Evolutionary conservation across 2,329 filamentous ascomycete species (phyloP).

Genomic region (Neofusicoccum sp.): DNA sequence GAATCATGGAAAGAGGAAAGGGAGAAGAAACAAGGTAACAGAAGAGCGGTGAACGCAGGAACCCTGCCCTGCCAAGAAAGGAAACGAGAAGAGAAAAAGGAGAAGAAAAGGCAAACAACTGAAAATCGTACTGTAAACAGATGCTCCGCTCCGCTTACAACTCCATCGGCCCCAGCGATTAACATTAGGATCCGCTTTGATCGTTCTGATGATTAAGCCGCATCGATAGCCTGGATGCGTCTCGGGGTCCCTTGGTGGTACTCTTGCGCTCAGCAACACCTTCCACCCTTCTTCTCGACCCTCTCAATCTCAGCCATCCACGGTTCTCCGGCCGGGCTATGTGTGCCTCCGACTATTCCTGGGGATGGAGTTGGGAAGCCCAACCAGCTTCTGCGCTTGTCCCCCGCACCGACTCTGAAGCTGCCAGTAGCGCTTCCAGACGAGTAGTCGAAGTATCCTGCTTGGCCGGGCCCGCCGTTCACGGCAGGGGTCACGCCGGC

Average conservation of each 20-base stretch:
- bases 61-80: constrained; percentile 16
- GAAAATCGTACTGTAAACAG: background rate
- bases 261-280: constrained; percentile 33
- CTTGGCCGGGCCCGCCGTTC: constrained; percentile 35
- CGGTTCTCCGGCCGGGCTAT: constrained; percentile 34
- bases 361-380: constrained; percentile 56
- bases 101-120: background rate
- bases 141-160: background rate
- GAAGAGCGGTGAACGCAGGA: background rate
- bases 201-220: background rate
- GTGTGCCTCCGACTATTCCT: constrained; percentile 25
- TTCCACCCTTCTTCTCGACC: constrained; percentile 37
- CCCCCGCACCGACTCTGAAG: constrained; percentile 60
- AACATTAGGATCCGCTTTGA: background rate
- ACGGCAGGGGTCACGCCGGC: constrained; percentile 50
- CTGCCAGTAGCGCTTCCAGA: constrained; percentile 56
- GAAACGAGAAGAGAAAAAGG: background rate
- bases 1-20: background rate
- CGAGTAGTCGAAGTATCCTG: constrained; percentile 53
- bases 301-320: constrained; percentile 39
- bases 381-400: constrained; percentile 69
- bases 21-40: background rate
- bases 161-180: background rate
- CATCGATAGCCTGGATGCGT: background rate
- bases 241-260: background rate